Percentiles rank a stretch among this genome's conserved stretches.
Evolutionary conservation across 129 eudicot species (phyloP).

Genomic region (Artemisia tridentata): DNA sequence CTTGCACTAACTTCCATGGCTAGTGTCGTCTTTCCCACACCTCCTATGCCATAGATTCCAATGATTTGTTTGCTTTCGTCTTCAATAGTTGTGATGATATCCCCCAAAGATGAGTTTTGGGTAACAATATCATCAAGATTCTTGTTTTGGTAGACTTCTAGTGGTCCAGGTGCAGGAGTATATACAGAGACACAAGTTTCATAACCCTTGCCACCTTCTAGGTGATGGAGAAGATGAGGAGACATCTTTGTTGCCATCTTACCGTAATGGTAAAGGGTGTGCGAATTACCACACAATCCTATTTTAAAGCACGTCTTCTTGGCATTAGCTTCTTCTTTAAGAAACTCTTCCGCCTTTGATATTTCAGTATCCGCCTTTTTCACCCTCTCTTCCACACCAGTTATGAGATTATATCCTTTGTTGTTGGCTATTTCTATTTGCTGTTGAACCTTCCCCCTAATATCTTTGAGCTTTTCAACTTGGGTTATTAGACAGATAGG

Average conservation of each 20-base stretch:
- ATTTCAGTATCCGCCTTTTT: neutral
- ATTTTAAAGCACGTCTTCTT: constrained; percentile 1
- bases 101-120: constrained; percentile 9
- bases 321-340: neutral
- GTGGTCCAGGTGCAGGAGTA: neutral
- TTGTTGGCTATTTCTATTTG: no score
- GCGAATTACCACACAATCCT: neutral
- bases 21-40: constrained; percentile 23
- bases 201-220: neutral
- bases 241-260: neutral
- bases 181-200: neutral
- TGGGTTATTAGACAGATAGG: no score
- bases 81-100: neutral
- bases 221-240: neutral
- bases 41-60: constrained; percentile 17
- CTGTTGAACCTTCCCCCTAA: no score
- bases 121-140: constrained; percentile 10
- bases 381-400: neutral
- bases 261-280: neutral
- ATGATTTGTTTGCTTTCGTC: constrained; percentile 13
- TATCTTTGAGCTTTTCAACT: no score
- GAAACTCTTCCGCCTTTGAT: neutral
- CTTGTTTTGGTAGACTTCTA: neutral
- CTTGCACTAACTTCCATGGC: constrained; percentile 17
- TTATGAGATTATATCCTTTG: no score